Evolutionary conservation across 148 eudicot genomes (phyloP).

Genomic region (Rhododendron ferrugineum): DNA sequence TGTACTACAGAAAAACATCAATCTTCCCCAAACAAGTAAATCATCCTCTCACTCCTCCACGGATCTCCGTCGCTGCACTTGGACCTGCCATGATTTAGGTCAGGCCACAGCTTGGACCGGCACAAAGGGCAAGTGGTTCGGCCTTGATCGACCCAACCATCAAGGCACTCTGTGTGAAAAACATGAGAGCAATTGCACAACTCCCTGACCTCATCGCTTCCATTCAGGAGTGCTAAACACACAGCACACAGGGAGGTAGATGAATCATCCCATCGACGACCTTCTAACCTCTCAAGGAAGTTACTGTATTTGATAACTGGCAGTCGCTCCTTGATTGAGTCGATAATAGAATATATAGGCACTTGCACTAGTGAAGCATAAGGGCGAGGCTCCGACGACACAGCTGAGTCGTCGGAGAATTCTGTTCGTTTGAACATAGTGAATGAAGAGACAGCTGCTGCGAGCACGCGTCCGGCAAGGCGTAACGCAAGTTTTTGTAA

Average conservation of each 20-base stretch:
- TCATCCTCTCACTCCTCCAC: constrained; percentile 19
- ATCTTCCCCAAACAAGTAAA: constrained; percentile 19
- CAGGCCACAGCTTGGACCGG: constrained; percentile 8
- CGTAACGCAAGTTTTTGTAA: background rate
- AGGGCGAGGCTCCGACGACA: background rate
- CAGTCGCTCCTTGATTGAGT: background rate
- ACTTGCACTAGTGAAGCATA: constrained; percentile 1
- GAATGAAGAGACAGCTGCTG: background rate
- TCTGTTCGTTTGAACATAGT: background rate
- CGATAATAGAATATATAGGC: background rate
- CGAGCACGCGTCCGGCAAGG: background rate
- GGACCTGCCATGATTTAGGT: background rate
- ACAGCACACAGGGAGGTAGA: constrained; percentile 5
- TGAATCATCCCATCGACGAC: background rate
- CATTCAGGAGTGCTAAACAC: constrained; percentile 5
- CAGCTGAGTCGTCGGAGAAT: background rate
- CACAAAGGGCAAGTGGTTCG: constrained; percentile 11
- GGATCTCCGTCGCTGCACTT: background rate
- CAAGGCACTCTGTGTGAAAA: constrained; percentile 7
- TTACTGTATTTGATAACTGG: background rate
- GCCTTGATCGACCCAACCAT: background rate
- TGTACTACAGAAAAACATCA: background rate
- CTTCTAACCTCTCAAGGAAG: background rate
- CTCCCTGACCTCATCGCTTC: constrained; percentile 8
- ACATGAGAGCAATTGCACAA: background rate